These are phyloP conservation scores for Epichloe typhina DNA, from an alignment of 2,329 filamentous ascomycete species.

Conservation along the genomic window DNA sequence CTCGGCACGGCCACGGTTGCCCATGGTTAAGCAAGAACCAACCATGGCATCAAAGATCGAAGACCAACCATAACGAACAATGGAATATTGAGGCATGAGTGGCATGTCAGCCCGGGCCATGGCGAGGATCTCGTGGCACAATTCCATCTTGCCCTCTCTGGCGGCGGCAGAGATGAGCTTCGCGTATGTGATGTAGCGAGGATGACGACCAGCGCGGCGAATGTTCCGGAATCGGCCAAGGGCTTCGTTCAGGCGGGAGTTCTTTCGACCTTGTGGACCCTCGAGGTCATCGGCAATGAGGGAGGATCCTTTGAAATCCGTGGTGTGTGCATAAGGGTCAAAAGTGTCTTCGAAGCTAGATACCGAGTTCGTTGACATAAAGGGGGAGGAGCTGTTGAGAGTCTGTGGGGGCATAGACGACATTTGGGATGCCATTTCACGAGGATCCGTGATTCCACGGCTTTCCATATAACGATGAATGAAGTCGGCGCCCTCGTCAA, in stretches of 20 bases:
- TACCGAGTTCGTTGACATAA: constrained; percentile 39
- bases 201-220: constrained; percentile 79
- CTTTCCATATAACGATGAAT: constrained; percentile 45
- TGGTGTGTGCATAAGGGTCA: constrained; percentile 81
- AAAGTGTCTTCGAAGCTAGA: constrained; percentile 66
- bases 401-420: constrained; percentile 32
- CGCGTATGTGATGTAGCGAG: constrained; percentile 90
- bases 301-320: constrained; percentile 86
- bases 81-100: constrained; percentile 66
- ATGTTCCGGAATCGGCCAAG: constrained; percentile 81
- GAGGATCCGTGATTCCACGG: constrained; percentile 41
- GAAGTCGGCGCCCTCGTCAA: constrained; percentile 75
- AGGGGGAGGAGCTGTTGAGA: constrained; percentile 33
- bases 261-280: constrained; percentile 59
- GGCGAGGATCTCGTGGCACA: constrained; percentile 74
- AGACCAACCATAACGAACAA: constrained; percentile 90
- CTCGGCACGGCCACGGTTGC: constrained; percentile 67
- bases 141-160: constrained; percentile 66
- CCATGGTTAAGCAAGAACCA: constrained; percentile 73
- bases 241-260: constrained; percentile 65
- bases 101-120: constrained; percentile 88
- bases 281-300: constrained; percentile 83
- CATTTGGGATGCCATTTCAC: constrained; percentile 35
- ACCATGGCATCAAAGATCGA: constrained; percentile 96
- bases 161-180: constrained; percentile 88